Evolutionary conservation across 2,329 filamentous ascomycete genomes (phyloP), one percentile per base, ranked within the genome.

Genomic region (Ophiostoma ips): DNA sequence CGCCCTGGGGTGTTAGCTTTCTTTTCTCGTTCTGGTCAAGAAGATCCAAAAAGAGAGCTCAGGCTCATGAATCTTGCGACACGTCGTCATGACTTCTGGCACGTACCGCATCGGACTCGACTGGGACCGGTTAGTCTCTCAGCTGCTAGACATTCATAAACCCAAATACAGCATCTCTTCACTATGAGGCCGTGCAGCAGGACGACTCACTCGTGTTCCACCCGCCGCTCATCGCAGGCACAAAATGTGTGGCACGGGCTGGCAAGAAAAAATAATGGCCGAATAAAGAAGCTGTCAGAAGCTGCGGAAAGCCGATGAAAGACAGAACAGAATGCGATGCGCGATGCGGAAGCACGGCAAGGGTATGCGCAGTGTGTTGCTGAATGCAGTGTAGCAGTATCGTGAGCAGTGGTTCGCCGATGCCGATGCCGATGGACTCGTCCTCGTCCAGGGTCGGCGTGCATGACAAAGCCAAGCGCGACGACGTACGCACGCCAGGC

Each of bases 71-170:
- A 15, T 43, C 13, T 12, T 30, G 10, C 21, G n/a, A n/a, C 15
- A 44, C 31, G 24, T 12, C 24, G 16, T 19, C 30, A 45, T 16
- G 24, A 28, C 24, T 28, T n/a, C n/a, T n/a, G n/a, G 24, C 24
- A 50, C 19, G 28, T 76, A 94, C 89, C 66, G 90, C 90, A 71
- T 96, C 90, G 56, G 87, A 94, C 68, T 96, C 90, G 63, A 96
- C 78, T 82, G 46, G 16, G 15, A n/a, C n/a, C 16, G 5, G 30
- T 34, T 34, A 34, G 43, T 8, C 21, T 21, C 11, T 38, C 11
- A 30, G 7, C 8, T n/a, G 12, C 18, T 1, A 7, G 7, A 19
- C 21, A 18, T 24, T 7, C 18, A 21, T 16, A 2, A 37, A 9
- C 15, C n/a, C 15, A 19, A n/a, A n/a, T n/a, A n/a, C n/a, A n/a